phyloP scores from a whole-genome alignment of 2,329 filamentous ascomycete species.

The Colletotrichum sp. region DNA sequence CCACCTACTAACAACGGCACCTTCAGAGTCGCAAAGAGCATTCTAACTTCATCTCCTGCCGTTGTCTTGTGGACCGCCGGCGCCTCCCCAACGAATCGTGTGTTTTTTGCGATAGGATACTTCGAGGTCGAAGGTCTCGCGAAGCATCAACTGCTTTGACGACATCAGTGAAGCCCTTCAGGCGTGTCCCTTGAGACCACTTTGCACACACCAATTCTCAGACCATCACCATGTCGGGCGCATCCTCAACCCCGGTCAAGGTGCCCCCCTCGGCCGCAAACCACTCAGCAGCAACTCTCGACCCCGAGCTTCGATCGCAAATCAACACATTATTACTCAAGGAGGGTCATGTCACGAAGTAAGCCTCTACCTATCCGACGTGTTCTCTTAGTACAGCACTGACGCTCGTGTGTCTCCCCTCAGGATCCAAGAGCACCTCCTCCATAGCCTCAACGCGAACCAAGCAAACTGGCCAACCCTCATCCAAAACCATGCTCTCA shows the following conservation, averaged over 20 bases:
- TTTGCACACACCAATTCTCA: not conserved
- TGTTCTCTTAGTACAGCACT: not conserved
- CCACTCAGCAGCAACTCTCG: constrained; percentile 65
- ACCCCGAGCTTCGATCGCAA: constrained; percentile 66
- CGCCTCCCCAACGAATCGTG: not conserved
- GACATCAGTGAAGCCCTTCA: not conserved
- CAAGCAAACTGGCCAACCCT: constrained; percentile 66
- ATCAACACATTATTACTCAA: constrained; percentile 64
- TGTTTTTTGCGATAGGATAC: not conserved
- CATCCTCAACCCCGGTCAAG: constrained; percentile 62
- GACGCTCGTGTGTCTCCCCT: not conserved
- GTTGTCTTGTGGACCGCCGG: not conserved
- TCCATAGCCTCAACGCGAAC: constrained; percentile 66
- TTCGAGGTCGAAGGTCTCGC: not conserved
- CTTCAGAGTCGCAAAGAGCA: not conserved
- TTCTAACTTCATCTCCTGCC: not conserved
- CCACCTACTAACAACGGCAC: not conserved
- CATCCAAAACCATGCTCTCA: constrained; percentile 64
- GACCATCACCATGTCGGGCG: constrained; percentile 41
- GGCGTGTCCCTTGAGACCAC: not conserved
- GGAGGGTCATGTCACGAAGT: constrained; percentile 67
- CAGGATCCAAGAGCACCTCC: constrained; percentile 69
- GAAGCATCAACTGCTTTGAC: not conserved
- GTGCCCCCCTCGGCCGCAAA: constrained; percentile 64
- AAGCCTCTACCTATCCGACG: constrained; percentile 25